Evolutionary conservation across 352 stramenopile genomes (phyloP), one percentile per base, ranked within the genome.

Genomic region (Globisporangium orthogonon): DNA sequence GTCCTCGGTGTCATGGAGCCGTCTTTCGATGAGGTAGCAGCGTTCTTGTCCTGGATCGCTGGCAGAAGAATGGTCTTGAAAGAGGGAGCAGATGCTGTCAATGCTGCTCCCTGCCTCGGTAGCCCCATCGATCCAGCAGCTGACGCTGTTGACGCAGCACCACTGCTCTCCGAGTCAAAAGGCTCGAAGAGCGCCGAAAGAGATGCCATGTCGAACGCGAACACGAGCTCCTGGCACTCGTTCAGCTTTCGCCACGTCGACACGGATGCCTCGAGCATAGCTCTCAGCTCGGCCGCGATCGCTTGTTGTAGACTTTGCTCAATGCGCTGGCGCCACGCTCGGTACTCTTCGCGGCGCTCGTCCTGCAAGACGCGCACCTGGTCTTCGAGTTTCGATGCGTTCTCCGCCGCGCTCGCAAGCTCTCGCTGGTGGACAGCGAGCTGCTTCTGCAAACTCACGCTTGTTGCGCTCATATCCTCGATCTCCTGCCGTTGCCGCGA

Each of bases 241-340:
- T 68, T 52, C 29, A 82, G 62, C 5, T 66, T 50, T 39, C 64
- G 69, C 73, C 73, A 82, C 17, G 72, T 73, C n/a, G 39, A 40
- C 14, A 74, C 47, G n/a, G 67, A 61, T n/a, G 65, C 61, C 39
- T 62, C 52, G 0, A 83, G 51, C 33, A 81, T 71, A 2, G 28
- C 39, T 35, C 66, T 73, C 51, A 82, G 61, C 6, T 65, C 63
- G 31, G 54, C 29, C 0, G 61, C 54, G n/a, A 57, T 65, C 37
- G 67, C 62, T 15, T 70, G 61, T 28, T 75, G 66, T 5, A 83
- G 40, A 37, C 65, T 66, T 17, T 63, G 35, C 58, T 78, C 58
- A 10, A 77, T 45, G 28, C 61, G 61, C 31, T 67, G 41, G 35
- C 65, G 52, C 63, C 64, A 83, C 2, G 62, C 30, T 37, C 61